phyloP scores from a whole-genome alignment of 2,329 filamentous ascomycete species.

The Lachnellula suecica region DNA sequence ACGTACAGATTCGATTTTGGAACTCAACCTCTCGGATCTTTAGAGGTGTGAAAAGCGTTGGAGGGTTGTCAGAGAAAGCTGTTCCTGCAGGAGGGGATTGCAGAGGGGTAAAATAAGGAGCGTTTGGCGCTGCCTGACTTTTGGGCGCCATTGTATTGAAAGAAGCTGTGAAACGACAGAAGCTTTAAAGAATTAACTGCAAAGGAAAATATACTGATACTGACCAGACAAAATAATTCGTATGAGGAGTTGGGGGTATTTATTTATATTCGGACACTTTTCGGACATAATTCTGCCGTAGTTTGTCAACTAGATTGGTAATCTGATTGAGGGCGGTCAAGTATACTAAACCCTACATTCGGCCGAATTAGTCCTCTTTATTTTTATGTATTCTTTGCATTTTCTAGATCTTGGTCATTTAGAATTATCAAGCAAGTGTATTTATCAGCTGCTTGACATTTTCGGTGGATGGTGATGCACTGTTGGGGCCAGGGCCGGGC shows the following conservation, averaged over 20 bases:
- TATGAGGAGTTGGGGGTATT: too few relatives aligned
- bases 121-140: slow-evolving; percentile 22
- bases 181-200: too few relatives aligned
- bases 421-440: not conserved
- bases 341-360: too few relatives aligned
- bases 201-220: not conserved
- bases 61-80: slow-evolving; percentile 27
- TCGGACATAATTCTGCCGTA: too few relatives aligned
- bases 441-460: not conserved
- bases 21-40: slow-evolving; percentile 43
- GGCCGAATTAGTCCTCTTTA: not conserved
- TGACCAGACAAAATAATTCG: not conserved
- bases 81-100: slow-evolving; percentile 32
- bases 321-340: too few relatives aligned
- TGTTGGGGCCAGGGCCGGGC: too few relatives aligned
- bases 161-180: not conserved
- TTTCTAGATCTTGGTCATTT: not conserved
- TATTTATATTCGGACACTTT: too few relatives aligned
- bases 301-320: too few relatives aligned
- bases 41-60: slow-evolving; percentile 43
- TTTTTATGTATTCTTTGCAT: not conserved
- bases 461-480: too few relatives aligned
- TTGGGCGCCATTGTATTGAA: slow-evolving; percentile 4
- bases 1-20: slow-evolving; percentile 42
- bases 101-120: slow-evolving; percentile 31